Base-by-base conservation (phyloP, 192 early-diverging fungal genomes). In the Diversispora eburnea region DNA sequence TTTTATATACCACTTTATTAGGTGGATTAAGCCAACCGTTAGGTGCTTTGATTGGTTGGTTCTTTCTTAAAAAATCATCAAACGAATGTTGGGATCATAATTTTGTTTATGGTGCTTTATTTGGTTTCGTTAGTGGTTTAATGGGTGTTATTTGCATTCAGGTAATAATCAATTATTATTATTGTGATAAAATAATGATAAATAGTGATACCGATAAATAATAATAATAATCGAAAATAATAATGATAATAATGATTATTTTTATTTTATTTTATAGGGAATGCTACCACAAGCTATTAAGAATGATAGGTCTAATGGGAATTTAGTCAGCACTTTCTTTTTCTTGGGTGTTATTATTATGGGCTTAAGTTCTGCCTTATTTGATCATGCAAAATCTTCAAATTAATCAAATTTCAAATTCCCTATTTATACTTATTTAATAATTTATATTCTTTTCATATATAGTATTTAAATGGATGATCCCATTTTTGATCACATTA, bases 21-120 rank as follows among this genome's bases (percentile, higher is more conserved):
- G 86, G 86, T 17, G 86, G 86, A 5, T 64, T 85, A 10, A 84
- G 84, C 19, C 86, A 87, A 55, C 84, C 84, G 0, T 20, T 87
- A 8, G 86, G 86, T 5, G 86, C 84, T 10, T 68, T 84, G 0
- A 19, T 87, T 57, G 86, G 86, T 2, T 77, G 81, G 47, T 76
- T 83, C 9, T 74, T 80, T 4, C 39, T 87, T 8, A 51, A 57
- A 43, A 42, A 70, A 42, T 55, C 49, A 1, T 7, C 43, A 5
- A 3, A 46, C n/a, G n/a, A 3, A 19, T 46, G 51, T 70, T 70
- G 68, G 68, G 55, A 70, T 70, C 42, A 55, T 20, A 58, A 70
- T 20, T 51, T 54, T 20, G 43, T 70, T 43, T 70, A 70, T 58
- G 55, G 68, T 15, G 42, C 19, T 15, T 43, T 70, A 22, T 70